Evolutionary conservation across 495 filamentous ascomycete species (phyloP), one percentile per base, ranked within the genome.

Genomic region (Filosporella fistucella): DNA sequence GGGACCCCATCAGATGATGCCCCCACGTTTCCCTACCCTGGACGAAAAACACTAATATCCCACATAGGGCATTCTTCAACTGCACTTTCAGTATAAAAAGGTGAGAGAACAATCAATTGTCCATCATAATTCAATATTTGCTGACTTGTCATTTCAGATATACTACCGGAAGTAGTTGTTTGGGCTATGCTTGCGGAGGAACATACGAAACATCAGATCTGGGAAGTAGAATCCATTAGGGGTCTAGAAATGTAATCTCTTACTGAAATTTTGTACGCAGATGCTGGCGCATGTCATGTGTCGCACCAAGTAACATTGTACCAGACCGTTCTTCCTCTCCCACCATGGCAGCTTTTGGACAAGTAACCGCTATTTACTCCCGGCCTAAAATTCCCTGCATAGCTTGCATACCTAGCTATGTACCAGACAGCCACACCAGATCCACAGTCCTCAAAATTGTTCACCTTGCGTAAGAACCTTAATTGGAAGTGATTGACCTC

Each of bases 81-180:
- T 99, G 26, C 93, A 97, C 65, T 98, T 99, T 65, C 89, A 96
- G 63, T 95, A 97, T 73, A 97, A 97, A 65, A 91, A 59, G 56
- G 56, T 59, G 39, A 26, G 48, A 37, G n/a, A 24, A 43, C 41
- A 37, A 45, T 22, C 26, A 35, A 37, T 34, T 43, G 21, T 22
- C 10, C 9, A 24, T 26, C 7, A 13, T 28, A 14, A 6, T 18
- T 16, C 29, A 12, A 26, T 44, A 35, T 29, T 38, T 58, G 46
- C 71, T 80, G 51, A 80, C 64, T 52, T 33, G 47, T 39, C 50
- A 14, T 30, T 47, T 65, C 28, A 85, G 80, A 77, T 84, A 38
- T 85, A 82, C 51, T 85, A 85, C 59, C 70, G 81, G 40, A 85
- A 85, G 50, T 85, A 70, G 60, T 47, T 20, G 21, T 17, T 46